Conservation (phyloP, 192 early-diverging fungal species). For the Geosiphon pyriformis region DNA sequence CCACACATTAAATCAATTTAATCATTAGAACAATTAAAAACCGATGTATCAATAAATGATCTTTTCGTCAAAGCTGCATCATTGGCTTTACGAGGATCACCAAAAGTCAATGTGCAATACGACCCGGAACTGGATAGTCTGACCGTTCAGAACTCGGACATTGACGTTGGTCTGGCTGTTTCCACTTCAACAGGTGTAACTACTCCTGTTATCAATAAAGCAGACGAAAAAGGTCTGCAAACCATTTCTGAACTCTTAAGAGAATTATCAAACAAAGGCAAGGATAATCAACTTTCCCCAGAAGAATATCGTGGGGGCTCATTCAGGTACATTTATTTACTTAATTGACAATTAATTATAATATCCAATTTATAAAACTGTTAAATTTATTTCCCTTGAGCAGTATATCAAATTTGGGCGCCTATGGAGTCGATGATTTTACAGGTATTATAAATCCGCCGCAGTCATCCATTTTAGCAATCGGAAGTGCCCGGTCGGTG, state of each 20-base stretch:
- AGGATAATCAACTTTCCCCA: constrained; percentile 75
- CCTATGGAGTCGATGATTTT: constrained; percentile 81
- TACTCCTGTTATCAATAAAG: constrained; percentile 74
- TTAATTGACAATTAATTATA: neutral
- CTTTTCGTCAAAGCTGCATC: constrained; percentile 91
- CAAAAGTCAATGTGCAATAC: constrained; percentile 63
- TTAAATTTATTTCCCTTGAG: neutral
- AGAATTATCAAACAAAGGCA: constrained; percentile 71
- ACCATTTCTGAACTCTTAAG: constrained; percentile 68
- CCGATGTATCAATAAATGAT: constrained; percentile 81
- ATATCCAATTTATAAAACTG: neutral
- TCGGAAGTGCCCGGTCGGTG: constrained; percentile 49
- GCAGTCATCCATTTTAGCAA: constrained; percentile 74
- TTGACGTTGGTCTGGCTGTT: constrained; percentile 79
- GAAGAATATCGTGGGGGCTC: constrained; percentile 92
- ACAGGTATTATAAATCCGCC: constrained; percentile 90
- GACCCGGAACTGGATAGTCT: constrained; percentile 39
- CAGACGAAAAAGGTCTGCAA: constrained; percentile 68
- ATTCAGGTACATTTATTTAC: constrained; percentile 53
- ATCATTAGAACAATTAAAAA: constrained; percentile 31
- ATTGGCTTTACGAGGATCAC: constrained; percentile 79
- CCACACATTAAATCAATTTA: no score
- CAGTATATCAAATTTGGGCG: constrained; percentile 87
- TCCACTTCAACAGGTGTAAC: constrained; percentile 84
- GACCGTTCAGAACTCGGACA: constrained; percentile 72